phyloP scores from a whole-genome alignment of 495 filamentous ascomycete species.

The Podospora comata region DNA sequence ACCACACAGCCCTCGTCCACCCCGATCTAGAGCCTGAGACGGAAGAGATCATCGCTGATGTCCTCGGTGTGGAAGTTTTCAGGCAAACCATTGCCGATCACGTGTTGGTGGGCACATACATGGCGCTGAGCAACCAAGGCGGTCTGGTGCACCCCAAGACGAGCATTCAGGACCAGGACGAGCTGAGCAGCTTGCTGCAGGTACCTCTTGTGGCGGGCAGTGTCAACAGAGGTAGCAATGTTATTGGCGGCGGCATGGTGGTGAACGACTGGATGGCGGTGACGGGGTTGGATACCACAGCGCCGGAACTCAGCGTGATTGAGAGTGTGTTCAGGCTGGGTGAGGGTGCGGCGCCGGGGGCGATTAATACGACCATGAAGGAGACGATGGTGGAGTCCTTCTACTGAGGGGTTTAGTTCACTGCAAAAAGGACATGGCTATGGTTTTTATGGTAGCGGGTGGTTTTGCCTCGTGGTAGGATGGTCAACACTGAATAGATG shows the following conservation, averaged over 20 bases:
- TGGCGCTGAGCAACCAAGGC: constrained; percentile 92
- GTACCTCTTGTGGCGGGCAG: constrained; percentile 92
- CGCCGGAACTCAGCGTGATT: constrained; percentile 91
- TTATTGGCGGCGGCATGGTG: constrained; percentile 98
- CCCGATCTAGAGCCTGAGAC: constrained; percentile 97
- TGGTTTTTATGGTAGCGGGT: not conserved
- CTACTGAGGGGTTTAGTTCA: constrained; percentile 57
- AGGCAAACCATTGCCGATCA: constrained; percentile 96
- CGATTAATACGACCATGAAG: constrained; percentile 78
- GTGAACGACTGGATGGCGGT: constrained; percentile 99
- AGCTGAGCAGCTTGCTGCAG: constrained; percentile 88
- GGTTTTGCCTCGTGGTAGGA: constrained; percentile 9
- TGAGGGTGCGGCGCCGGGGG: constrained; percentile 73
- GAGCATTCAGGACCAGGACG: constrained; percentile 93
- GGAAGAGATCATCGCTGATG: constrained; percentile 93
- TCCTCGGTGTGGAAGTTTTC: constrained; percentile 97
- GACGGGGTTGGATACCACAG: constrained; percentile 93
- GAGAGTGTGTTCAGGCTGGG: constrained; percentile 93
- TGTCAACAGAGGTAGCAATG: constrained; percentile 85
- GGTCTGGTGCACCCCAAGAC: constrained; percentile 98
- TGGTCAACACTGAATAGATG: not conserved
- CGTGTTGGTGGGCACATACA: constrained; percentile 92
- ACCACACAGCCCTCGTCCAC: constrained; percentile 93
- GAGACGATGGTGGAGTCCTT: constrained; percentile 98
- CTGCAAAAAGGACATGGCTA: not conserved